A percentile compares a stretch with the other conserved stretches of the same genome.
Evolutionary conservation across 2,329 filamentous ascomycete species (phyloP).

Genomic region (Fusarium sp.): DNA sequence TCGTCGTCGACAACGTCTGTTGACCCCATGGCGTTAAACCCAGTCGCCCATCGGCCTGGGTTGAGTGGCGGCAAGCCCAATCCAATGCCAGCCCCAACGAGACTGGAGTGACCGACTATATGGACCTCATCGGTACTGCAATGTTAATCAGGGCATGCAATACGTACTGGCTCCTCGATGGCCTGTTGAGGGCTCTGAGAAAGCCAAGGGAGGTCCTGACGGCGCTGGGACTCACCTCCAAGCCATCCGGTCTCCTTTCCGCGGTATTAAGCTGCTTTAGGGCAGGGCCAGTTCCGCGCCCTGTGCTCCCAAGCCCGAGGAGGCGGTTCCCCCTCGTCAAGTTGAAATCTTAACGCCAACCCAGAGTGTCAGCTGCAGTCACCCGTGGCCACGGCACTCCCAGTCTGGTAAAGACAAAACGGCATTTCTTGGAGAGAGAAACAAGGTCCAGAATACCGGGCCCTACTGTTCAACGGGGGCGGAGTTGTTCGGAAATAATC

Average conservation of each 20-base stretch:
- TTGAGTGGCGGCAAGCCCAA: constrained; percentile 10
- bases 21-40: constrained; percentile 15
- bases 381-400: constrained; percentile 32
- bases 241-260: constrained; percentile 33
- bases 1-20: constrained; percentile 7
- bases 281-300: constrained; percentile 20
- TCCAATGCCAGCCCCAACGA: constrained; percentile 10
- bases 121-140: constrained; percentile 4
- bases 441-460: constrained; percentile 35
- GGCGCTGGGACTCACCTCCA: constrained; percentile 20
- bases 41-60: constrained; percentile 8
- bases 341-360: constrained; percentile 24
- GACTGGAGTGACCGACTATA: constrained; percentile 10
- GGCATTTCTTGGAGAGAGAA: constrained; percentile 34
- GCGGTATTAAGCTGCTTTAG: constrained; percentile 36
- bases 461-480: constrained; percentile 33
- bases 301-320: constrained; percentile 21
- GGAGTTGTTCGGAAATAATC: constrained; percentile 33
- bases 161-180: neutral
- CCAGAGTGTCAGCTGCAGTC: constrained; percentile 25
- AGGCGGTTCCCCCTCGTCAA: constrained; percentile 29
- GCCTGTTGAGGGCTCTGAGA: neutral
- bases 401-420: constrained; percentile 31
- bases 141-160: constrained; percentile 4
- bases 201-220: constrained; percentile 11